Percentiles rank a stretch among this genome's conserved stretches.
phyloP scores from a whole-genome alignment of 148 eudicot genomes.

The Pharnaceum exiguum region DNA sequence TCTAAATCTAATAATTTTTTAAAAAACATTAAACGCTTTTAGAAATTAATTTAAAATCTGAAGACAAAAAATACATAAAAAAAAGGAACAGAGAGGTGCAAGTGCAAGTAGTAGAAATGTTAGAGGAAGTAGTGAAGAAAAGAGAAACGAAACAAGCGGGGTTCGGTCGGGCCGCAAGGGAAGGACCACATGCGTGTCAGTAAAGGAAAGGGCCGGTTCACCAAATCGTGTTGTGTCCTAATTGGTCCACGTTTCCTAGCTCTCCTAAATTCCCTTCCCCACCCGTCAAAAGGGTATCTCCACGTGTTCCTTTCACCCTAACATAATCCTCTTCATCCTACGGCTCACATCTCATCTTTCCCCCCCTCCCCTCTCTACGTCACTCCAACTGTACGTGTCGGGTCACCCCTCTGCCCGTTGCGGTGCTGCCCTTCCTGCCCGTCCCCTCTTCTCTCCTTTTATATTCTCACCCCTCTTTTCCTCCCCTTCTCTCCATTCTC shows the following conservation, averaged over 20 bases:
- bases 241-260: slow-evolving; percentile 46
- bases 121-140: background rate
- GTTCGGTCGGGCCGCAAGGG: background rate
- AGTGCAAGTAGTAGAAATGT: no score
- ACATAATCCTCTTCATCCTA: slow-evolving; percentile 15
- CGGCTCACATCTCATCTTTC: slow-evolving; percentile 20
- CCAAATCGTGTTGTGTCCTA: slow-evolving; percentile 18
- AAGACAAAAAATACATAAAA: no score
- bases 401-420: slow-evolving; percentile 36
- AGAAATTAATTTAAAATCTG: no score
- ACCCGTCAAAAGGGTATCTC: slow-evolving; percentile 27
- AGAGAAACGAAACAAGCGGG: background rate
- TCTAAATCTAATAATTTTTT: no score
- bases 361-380: slow-evolving; percentile 28
- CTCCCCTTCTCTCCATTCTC: slow-evolving; percentile 7
- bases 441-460: background rate
- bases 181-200: slow-evolving; percentile 74
- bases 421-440: slow-evolving; percentile 27
- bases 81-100: no score
- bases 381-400: slow-evolving; percentile 44
- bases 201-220: slow-evolving; percentile 19
- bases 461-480: background rate
- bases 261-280: slow-evolving; percentile 8
- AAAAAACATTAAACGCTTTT: no score
- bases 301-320: slow-evolving; percentile 31